A percentile compares a stretch with the other conserved stretches of the same genome.
These are phyloP conservation scores for Kentomonas sorsogonicus DNA, from an alignment of 208 protist genomes.

Conservation along the genomic window DNA sequence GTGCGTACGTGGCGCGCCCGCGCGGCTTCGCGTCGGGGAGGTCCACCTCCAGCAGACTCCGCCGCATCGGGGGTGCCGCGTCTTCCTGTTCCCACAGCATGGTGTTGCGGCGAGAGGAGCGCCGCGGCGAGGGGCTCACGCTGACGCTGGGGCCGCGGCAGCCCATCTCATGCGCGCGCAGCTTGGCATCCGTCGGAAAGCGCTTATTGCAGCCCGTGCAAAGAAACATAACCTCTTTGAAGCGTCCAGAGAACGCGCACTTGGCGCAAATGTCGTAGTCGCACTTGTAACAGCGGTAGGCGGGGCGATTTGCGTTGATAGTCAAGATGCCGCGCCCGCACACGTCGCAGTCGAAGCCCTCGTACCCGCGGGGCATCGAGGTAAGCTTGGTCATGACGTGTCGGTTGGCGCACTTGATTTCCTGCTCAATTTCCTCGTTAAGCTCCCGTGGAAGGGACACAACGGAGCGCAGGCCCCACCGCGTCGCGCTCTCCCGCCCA, in stretches of 20 bases:
- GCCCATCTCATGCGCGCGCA: constrained; percentile 67
- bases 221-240: constrained; percentile 82
- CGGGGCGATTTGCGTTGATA: constrained; percentile 54
- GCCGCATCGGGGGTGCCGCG: constrained; percentile 30
- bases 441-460: constrained; percentile 77
- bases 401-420: constrained; percentile 72
- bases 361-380: constrained; percentile 76
- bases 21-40: constrained; percentile 29
- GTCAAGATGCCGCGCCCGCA: constrained; percentile 73
- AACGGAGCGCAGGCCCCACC: constrained; percentile 62
- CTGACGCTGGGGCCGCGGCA: constrained; percentile 76
- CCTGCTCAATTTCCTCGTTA: constrained; percentile 39
- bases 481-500: constrained; percentile 61
- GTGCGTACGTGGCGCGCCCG: constrained; percentile 38
- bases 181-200: constrained; percentile 68
- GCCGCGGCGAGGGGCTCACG: constrained; percentile 65
- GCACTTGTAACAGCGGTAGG: constrained; percentile 86
- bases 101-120: constrained; percentile 77
- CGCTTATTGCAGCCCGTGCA: constrained; percentile 80
- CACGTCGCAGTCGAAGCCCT: constrained; percentile 88
- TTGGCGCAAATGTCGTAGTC: constrained; percentile 86
- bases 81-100: constrained; percentile 82
- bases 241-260: constrained; percentile 64
- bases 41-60: constrained; percentile 64
- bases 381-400: constrained; percentile 85